A percentile compares a stretch with the other conserved stretches of the same genome.
Evolutionary conservation across 2,329 filamentous ascomycete genomes (phyloP).

Genomic region (Thelonectria discophora): DNA sequence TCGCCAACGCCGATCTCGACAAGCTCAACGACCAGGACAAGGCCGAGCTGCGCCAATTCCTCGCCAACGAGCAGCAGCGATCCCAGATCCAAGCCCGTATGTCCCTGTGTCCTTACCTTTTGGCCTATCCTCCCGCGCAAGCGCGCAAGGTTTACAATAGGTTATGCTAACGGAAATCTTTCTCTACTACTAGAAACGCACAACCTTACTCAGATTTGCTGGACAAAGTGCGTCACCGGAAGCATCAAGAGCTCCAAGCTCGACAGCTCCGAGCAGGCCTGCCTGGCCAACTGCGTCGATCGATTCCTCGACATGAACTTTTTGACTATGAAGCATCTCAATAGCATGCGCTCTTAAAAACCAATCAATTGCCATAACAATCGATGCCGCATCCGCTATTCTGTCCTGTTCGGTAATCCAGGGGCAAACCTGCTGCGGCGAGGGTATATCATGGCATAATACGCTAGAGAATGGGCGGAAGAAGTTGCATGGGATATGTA

Average conservation of each 20-base stretch:
- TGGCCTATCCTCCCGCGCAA: neutral
- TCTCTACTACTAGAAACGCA: conserved; percentile 57
- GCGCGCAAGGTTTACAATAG: neutral
- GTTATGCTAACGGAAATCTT: conserved; percentile 18
- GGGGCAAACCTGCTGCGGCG: neutral
- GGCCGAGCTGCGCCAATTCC: conserved; percentile 85
- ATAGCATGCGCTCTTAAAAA: conserved; percentile 61
- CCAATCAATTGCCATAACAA: neutral
- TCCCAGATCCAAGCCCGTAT: conserved; percentile 71
- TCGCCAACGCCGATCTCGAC: conserved; percentile 70
- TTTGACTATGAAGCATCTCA: conserved; percentile 84
- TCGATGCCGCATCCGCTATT: neutral
- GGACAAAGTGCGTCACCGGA: conserved; percentile 89
- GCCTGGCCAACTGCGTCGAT: conserved; percentile 92
- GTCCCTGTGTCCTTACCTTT: conserved; percentile 44
- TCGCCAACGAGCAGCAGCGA: conserved; percentile 86
- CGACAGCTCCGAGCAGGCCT: conserved; percentile 80
- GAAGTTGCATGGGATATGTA: conserved; percentile 1
- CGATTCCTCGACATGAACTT: conserved; percentile 91
- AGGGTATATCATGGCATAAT: neutral
- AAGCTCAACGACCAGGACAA: conserved; percentile 85
- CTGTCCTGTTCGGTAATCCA: neutral
- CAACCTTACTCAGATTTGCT: conserved; percentile 78
- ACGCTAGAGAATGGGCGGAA: neutral
- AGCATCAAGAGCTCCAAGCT: conserved; percentile 76